Evolutionary conservation across 495 filamentous ascomycete genomes (phyloP).

Genomic region (Trichoderma gamsii): DNA sequence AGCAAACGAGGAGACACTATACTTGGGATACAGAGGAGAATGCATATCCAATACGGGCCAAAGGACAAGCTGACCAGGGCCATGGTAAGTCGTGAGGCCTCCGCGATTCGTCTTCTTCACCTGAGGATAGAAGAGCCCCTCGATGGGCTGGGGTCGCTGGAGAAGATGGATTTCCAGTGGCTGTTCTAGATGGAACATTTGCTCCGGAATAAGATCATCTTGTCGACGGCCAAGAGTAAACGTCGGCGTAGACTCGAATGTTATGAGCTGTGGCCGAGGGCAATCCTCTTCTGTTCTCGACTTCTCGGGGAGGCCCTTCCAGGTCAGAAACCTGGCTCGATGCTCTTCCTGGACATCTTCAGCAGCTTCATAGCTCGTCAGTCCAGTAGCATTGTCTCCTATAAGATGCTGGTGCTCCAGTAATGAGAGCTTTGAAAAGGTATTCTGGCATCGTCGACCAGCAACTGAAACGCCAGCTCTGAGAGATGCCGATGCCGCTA

Average conservation of each 20-base stretch:
- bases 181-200: conserved; percentile 32
- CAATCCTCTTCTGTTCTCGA: conserved; percentile 14
- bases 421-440: background rate
- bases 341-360: conserved; percentile 36
- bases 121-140: conserved; percentile 41
- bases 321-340: conserved; percentile 38
- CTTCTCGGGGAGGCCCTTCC: conserved; percentile 32
- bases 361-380: conserved; percentile 21
- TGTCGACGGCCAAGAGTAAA: conserved; percentile 91
- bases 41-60: conserved; percentile 79
- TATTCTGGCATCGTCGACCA: background rate
- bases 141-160: conserved; percentile 24
- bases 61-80: conserved; percentile 83
- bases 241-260: conserved; percentile 75
- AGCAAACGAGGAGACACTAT: conserved; percentile 60
- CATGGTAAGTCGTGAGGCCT: conserved; percentile 92
- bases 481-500: background rate
- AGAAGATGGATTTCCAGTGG: conserved; percentile 34
- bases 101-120: conserved; percentile 70
- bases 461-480: background rate
- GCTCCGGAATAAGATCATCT: conserved; percentile 47
- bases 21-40: conserved; percentile 29
- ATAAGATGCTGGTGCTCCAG: conserved; percentile 8
- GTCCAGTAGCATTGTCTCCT: background rate
- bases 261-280: conserved; percentile 62